Evolutionary conservation across 495 filamentous ascomycete species (phyloP).

Genomic region (Hyaloscypha bicolor): DNA sequence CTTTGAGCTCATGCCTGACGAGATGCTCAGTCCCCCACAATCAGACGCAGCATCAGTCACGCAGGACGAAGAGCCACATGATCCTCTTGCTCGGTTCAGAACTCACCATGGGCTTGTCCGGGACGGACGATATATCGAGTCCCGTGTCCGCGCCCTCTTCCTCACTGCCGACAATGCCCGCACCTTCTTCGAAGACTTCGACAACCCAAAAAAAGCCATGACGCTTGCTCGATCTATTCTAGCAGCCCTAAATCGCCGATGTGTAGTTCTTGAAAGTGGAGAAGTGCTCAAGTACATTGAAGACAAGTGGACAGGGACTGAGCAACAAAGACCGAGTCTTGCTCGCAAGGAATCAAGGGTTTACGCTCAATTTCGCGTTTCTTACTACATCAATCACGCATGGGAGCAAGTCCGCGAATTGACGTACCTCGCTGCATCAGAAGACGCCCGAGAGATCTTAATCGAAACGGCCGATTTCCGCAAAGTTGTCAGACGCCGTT

Average conservation of each 20-base stretch:
- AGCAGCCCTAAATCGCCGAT: neutral
- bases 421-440: neutral
- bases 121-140: neutral
- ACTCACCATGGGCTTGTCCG: neutral
- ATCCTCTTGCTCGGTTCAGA: neutral
- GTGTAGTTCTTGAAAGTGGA: neutral
- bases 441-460: neutral
- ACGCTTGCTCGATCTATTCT: neutral
- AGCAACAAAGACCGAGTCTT: neutral
- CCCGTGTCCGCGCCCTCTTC: neutral
- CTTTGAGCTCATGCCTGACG: neutral
- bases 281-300: neutral
- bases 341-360: neutral
- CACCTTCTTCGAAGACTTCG: neutral
- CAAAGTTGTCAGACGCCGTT: neutral
- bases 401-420: constrained; percentile 1
- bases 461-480: neutral
- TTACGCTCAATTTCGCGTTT: neutral
- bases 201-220: neutral
- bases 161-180: constrained; percentile 3
- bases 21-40: neutral
- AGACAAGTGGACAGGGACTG: neutral
- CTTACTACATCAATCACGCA: neutral
- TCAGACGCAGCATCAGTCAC: neutral
- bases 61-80: neutral